Conservation (phyloP, 164 flowering plant species). For the Berberis vulgaris region DNA sequence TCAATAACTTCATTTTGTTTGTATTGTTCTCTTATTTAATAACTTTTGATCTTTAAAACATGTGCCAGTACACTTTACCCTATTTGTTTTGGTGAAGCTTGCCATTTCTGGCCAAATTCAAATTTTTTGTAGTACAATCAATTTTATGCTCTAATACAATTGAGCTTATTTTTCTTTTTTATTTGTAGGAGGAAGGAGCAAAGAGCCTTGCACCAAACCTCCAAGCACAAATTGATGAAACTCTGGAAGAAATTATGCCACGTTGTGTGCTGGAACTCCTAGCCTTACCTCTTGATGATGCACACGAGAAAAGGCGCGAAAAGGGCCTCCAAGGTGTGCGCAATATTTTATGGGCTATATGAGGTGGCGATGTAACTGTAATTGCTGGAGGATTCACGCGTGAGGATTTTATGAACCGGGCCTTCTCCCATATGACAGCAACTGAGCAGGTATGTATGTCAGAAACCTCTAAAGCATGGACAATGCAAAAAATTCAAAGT, state of each 20-base stretch:
- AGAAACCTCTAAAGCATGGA: no score
- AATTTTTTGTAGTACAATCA: no score
- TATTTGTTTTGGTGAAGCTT: no score
- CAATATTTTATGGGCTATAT: constrained; percentile 92
- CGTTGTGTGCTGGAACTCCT: constrained; percentile 83
- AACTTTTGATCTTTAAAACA: no score
- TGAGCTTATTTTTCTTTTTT: neutral
- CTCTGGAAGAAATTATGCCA: constrained; percentile 91
- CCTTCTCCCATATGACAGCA: constrained; percentile 78
- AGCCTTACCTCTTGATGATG: constrained; percentile 71
- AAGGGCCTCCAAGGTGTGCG: constrained; percentile 94
- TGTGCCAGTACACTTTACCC: no score
- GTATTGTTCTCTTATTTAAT: no score
- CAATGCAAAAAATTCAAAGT: no score
- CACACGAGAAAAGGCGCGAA: constrained; percentile 44
- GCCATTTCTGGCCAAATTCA: no score
- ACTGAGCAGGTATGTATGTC: constrained; percentile 64
- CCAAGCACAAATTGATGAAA: constrained; percentile 91
- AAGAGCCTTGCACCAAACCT: constrained; percentile 87
- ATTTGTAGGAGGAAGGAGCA: constrained; percentile 90
- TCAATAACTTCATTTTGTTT: no score
- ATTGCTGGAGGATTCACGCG: constrained; percentile 93
- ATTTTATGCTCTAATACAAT: neutral
- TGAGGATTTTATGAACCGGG: constrained; percentile 89
- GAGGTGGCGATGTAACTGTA: constrained; percentile 91